Evolutionary conservation across 2,329 filamentous ascomycete genomes (phyloP).

Genomic region (Botrytis deweyae): DNA sequence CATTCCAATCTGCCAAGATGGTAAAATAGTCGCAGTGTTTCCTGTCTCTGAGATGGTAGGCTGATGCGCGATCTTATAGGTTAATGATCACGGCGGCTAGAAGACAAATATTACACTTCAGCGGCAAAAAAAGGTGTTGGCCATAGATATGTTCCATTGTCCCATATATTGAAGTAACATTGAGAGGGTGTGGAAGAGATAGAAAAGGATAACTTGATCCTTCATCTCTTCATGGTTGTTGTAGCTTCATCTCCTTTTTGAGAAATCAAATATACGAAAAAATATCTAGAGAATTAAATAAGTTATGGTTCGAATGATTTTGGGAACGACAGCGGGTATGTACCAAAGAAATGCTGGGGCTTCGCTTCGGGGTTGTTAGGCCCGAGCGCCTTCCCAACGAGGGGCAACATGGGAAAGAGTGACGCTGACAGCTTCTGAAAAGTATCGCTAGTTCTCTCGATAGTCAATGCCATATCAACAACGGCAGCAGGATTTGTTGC

Average conservation of each 20-base stretch:
- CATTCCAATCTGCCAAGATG: background rate
- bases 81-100: constrained; percentile 3
- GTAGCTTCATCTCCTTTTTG: background rate
- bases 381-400: background rate
- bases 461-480: background rate
- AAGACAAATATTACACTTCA: constrained; percentile 4
- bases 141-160: background rate
- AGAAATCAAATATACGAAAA: background rate
- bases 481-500: constrained; percentile 43
- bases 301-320: constrained; percentile 19
- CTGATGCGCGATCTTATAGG: constrained; percentile 1
- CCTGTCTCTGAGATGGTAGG: background rate
- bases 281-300: background rate
- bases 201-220: background rate
- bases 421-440: background rate
- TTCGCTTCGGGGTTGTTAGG: background rate
- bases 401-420: background rate
- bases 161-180: background rate
- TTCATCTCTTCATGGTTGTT: background rate
- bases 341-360: background rate
- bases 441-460: constrained; percentile 16
- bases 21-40: constrained; percentile 6
- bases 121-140: background rate
- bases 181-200: background rate
- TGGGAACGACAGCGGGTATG: constrained; percentile 3